These are phyloP conservation scores for Cyclotella sp. DNA, from an alignment of 108 stramenopile genomes.

Conservation along the genomic window DNA sequence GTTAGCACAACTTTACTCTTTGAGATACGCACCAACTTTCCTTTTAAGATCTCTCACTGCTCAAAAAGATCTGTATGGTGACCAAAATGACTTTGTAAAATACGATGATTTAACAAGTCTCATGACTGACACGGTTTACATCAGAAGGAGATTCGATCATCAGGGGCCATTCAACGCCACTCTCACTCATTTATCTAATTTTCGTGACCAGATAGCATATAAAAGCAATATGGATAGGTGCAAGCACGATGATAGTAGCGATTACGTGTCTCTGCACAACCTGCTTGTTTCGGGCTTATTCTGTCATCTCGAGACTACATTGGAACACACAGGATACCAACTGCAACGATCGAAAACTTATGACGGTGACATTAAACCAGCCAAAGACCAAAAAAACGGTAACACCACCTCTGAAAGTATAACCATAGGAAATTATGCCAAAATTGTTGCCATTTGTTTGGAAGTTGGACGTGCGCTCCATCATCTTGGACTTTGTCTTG, in stretches of 20 bases:
- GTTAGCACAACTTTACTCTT: slow-evolving; percentile 36
- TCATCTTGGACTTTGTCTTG: slow-evolving; percentile 57
- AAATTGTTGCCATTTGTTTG: slow-evolving; percentile 48
- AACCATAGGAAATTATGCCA: slow-evolving; percentile 34
- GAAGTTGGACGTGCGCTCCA: slow-evolving; percentile 59
- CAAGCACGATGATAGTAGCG: slow-evolving; percentile 29
- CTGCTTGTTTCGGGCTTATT: slow-evolving; percentile 32
- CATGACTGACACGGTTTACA: slow-evolving; percentile 22
- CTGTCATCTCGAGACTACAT: slow-evolving; percentile 31
- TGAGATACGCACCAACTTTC: slow-evolving; percentile 34
- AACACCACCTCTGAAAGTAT: not conserved
- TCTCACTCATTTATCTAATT: slow-evolving; percentile 45
- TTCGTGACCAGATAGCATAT: slow-evolving; percentile 12
- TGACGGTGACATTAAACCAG: not conserved
- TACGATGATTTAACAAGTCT: slow-evolving; percentile 36
- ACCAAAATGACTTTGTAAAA: not conserved
- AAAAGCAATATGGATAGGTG: slow-evolving; percentile 23
- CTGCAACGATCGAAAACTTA: not conserved
- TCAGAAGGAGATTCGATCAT: slow-evolving; percentile 35
- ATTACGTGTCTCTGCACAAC: slow-evolving; percentile 21
- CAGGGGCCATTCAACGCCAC: slow-evolving; percentile 48
- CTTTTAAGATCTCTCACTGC: slow-evolving; percentile 31
- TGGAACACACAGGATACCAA: slow-evolving; percentile 27
- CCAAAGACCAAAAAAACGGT: not conserved
- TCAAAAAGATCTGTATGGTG: not conserved